Evolutionary conservation across 371 early-diverging fungal species (phyloP).

Genomic region (Sporodiniella umbellata): DNA sequence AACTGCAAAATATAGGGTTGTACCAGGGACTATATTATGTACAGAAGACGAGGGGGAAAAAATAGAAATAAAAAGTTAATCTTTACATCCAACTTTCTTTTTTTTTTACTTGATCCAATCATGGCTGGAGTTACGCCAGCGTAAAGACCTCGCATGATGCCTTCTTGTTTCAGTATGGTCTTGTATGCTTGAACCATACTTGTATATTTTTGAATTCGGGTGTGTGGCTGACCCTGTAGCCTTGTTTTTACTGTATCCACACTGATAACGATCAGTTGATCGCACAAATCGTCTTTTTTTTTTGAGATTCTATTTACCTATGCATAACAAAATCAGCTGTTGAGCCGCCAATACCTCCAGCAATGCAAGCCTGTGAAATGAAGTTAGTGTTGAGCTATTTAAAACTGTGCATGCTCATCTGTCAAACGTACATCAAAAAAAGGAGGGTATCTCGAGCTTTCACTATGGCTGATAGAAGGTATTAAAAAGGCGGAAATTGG

Average conservation of each 20-base stretch:
- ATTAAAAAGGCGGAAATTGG: constrained; percentile 17
- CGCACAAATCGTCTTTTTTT: neutral
- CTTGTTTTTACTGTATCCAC: constrained; percentile 82
- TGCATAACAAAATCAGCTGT: constrained; percentile 76
- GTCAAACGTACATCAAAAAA: constrained; percentile 39
- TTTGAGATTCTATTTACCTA: constrained; percentile 39
- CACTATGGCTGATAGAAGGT: constrained; percentile 25
- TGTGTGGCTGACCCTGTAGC: constrained; percentile 63
- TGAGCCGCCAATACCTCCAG: constrained; percentile 69
- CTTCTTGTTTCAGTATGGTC: constrained; percentile 66
- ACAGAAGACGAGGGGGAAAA: neutral
- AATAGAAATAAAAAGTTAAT: neutral
- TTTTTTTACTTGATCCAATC: constrained; percentile 63
- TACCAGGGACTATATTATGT: constrained; percentile 54
- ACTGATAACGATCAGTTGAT: constrained; percentile 20
- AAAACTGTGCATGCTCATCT: neutral
- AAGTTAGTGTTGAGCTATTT: neutral
- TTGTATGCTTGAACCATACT: constrained; percentile 67
- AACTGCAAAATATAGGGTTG: constrained; percentile 71
- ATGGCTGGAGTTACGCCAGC: constrained; percentile 75
- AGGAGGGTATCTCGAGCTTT: constrained; percentile 37
- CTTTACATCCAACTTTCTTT: neutral
- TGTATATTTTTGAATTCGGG: constrained; percentile 52
- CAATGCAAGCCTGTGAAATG: constrained; percentile 52
- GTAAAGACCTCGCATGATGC: constrained; percentile 66